Evolutionary conservation across 2,329 filamentous ascomycete species (phyloP), one percentile per base, ranked within the genome.

Genomic region (Pseudopyricularia cyperi): DNA sequence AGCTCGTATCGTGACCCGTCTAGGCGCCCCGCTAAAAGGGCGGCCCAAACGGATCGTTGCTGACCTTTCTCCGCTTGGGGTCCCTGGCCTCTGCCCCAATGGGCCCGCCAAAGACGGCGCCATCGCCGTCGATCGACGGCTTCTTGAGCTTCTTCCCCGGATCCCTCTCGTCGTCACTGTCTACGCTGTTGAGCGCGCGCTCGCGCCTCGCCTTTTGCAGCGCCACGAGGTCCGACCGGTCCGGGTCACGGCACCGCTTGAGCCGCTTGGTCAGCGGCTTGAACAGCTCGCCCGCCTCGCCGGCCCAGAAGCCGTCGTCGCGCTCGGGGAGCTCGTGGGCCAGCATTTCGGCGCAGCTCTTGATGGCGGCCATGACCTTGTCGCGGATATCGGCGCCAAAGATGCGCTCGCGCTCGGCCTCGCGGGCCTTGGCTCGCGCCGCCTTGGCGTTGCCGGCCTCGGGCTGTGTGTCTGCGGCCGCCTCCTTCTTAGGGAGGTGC

Each of bases 201-300:
- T 82, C 77, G 48, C 79, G 79, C 59, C 83, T 75, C 19, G 80
- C 78, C 56, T 76, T 75, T 59, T 87, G 82, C 50, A 86, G 68
- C 48, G 80, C 81, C 17, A 89, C 81, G 3, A 90, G 66, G 63
- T 90, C 84, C 44, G 77, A 79, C 52, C 86, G 80, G 58, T 87
- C 83, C 0, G 86, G 85, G 60, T 91, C 86, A 53, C 82, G 74
- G 58, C 86, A 90, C 58, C 76, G 79, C 55, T 78, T 80, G n/a
- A 90, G 71, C 63, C 88, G 89, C 66, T 76, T 80, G 15, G 80
- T 74, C 12, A 88, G 66, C 0, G 76, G 74, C 42, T 77, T 78
- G 57, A 81, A 73, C 24, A 75, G 66, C 50, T 72, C 70, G 57
- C 65, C 66, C 53, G 63, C 68, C 52, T 73, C 76, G 55, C 57